Base-by-base conservation (phyloP, 2,329 filamentous ascomycete genomes). In the Colletotrichum tabaci region DNA sequence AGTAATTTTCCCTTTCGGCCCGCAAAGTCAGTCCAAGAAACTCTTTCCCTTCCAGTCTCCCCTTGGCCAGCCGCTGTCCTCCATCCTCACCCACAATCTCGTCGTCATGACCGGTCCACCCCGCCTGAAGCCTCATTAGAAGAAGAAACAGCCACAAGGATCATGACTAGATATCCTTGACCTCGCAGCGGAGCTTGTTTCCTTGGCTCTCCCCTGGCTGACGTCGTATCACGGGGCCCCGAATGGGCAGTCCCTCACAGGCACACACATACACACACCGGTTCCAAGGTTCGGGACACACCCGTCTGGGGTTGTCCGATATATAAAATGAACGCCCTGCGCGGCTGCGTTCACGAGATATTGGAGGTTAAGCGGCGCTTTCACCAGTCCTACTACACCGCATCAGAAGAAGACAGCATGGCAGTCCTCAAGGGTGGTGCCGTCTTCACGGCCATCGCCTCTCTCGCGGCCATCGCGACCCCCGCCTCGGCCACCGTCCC, bases 401-500 rank as follows among this genome's bases (percentile, higher is more conserved):
- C 26, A 26, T 26, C 26, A 26, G 26, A 26, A 26, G 26, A 26
- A 35, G n/a, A 60, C 57, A 71, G 15, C 57, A 73, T 73, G 71
- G 53, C 71, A 61, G 52, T 71, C 21, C 47, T 73, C 53, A 73
- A 73, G 63, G 53, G 67, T 50, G 42, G 62, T 49, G 60, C 67
- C 67, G 71, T 71, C 67, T 71, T 71, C 67, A 67, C 71, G 57
- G 71, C 71, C 47, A 58, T 73, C 10, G 67, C 50, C 21, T 73
- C 67, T 23, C 71, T 73, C 67, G 62, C 67, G 15, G 67, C 71
- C 42, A 56, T 67, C 26, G 71, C 47, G 38, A 55, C 49, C 44
- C 71, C 71, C 1, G 61, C 60, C 15, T 30, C 64, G 21, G 71
- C 71, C 4, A 44, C 30, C 15, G 46, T 58, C 18, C 68, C 71